Evolutionary conservation across 108 stramenopile genomes (phyloP).

Genomic region (Conticribra guillardii): DNA sequence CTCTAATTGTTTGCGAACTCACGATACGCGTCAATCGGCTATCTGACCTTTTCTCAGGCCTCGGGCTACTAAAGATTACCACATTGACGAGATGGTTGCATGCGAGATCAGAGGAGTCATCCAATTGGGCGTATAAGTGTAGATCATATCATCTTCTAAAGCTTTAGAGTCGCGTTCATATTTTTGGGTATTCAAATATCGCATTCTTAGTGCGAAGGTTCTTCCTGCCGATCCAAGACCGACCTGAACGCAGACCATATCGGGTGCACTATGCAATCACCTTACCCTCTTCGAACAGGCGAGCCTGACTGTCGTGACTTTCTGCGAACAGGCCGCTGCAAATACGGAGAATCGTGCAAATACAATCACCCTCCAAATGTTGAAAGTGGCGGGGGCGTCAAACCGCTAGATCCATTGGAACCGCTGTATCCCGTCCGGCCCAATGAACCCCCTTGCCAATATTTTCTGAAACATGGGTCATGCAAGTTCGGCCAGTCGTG

Average conservation of each 20-base stretch:
- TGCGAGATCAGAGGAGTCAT: background rate
- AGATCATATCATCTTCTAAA: background rate
- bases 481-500: slow-evolving; percentile 94
- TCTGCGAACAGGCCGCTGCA: slow-evolving; percentile 90
- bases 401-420: slow-evolving; percentile 75
- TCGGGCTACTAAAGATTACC: background rate
- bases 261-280: slow-evolving; percentile 22
- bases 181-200: background rate
- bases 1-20: no score
- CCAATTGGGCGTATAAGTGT: background rate
- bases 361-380: slow-evolving; percentile 90
- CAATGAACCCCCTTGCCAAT: slow-evolving; percentile 87
- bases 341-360: slow-evolving; percentile 92
- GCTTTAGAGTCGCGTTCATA: background rate
- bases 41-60: no score
- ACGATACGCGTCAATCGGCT: no score
- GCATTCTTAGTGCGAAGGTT: background rate
- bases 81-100: background rate
- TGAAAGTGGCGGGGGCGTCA: slow-evolving; percentile 86
- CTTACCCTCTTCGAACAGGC: slow-evolving; percentile 62
- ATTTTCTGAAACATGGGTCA: slow-evolving; percentile 91
- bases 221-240: no score
- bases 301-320: slow-evolving; percentile 87
- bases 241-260: background rate
- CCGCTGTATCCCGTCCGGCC: slow-evolving; percentile 87